Conservation (phyloP, 2,329 filamentous ascomycete species). For the Ophiostoma sp. region DNA sequence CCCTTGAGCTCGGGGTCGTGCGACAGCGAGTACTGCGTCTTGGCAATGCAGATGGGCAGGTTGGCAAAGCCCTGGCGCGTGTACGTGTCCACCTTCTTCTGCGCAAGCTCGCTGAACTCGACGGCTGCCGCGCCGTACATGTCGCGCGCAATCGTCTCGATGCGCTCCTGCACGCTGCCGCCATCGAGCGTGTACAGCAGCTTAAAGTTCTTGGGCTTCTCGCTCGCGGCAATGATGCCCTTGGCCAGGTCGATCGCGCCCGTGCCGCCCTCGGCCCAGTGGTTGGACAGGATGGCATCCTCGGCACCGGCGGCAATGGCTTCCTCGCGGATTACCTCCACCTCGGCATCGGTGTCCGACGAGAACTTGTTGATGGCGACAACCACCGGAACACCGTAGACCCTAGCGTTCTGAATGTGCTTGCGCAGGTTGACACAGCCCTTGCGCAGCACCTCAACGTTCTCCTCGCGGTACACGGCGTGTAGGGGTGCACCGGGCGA, state of each 20-base stretch:
- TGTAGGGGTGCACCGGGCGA: constrained; percentile 78
- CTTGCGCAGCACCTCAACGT: constrained; percentile 80
- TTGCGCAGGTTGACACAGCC: constrained; percentile 94
- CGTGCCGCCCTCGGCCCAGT: constrained; percentile 92
- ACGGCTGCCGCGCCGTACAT: constrained; percentile 93
- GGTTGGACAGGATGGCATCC: constrained; percentile 88
- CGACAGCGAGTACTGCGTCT: constrained; percentile 95
- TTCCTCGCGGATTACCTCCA: constrained; percentile 83
- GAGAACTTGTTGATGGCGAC: constrained; percentile 97
- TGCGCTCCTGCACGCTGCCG: constrained; percentile 73
- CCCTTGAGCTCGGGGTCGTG: constrained; percentile 93
- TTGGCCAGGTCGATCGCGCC: constrained; percentile 86
- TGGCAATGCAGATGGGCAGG: constrained; percentile 92
- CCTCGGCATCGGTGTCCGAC: constrained; percentile 89
- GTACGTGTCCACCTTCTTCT: constrained; percentile 95
- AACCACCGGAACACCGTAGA: constrained; percentile 87
- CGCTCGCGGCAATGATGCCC: constrained; percentile 74
- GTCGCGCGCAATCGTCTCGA: constrained; percentile 79
- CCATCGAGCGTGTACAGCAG: constrained; percentile 78
- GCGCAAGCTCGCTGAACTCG: constrained; percentile 88
- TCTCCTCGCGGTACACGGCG: constrained; percentile 87
- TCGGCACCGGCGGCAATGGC: constrained; percentile 87
- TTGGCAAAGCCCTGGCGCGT: constrained; percentile 87
- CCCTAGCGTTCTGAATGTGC: constrained; percentile 84
- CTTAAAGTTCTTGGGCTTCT: constrained; percentile 81